Evolutionary conservation across 306 rosid species (phyloP), one percentile per base, ranked within the genome.

Genomic region (Inga laurina): DNA sequence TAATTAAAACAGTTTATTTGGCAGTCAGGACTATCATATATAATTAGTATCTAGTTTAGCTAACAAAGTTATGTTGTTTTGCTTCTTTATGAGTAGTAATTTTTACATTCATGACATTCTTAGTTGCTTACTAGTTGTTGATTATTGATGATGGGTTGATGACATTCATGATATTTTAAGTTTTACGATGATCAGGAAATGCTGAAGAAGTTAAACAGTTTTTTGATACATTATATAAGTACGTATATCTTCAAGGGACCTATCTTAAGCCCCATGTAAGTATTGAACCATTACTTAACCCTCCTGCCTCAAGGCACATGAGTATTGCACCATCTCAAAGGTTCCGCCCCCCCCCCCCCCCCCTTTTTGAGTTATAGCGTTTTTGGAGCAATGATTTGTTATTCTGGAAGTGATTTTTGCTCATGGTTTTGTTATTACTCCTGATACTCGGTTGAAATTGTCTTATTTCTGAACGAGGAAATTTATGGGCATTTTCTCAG

Each of bases 181-280:
- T 75, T 71, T 84, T 34, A 73, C 65, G 5, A 65, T 74, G 85
- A 71, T 83, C 97, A 96, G 99, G 98, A 70, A 87, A 90, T 57
- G 64, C 88, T 54, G 94, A 91, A 52, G 98, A 90, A 65, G 94
- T 94, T 82, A 92, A 88, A 83, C 85, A 66, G 81, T 91, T 92
- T 87, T 94, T 92, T 67, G 88, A 82, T 86, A 90, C 95, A 22
- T 81, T 96, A 77, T 96, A 96, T 87, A 87, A 87, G 77, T 91
- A 94, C 80, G 95, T 90, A 43, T 94, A 94, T 90, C 92, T 92
- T 79, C 98, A 94, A 87, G 97, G 97, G 81, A 97, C 97, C 49
- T 96, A 90, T 87, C 82, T 94, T 89, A 96, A 96, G 83, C 97
- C 99, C 56, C 94, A 94, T 81, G 99, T 96, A 88, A 92, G 97